Evolutionary conservation across 2,329 filamentous ascomycete genomes (phyloP), one percentile per base, ranked within the genome.

Genomic region (Colletotrichum sp.): DNA sequence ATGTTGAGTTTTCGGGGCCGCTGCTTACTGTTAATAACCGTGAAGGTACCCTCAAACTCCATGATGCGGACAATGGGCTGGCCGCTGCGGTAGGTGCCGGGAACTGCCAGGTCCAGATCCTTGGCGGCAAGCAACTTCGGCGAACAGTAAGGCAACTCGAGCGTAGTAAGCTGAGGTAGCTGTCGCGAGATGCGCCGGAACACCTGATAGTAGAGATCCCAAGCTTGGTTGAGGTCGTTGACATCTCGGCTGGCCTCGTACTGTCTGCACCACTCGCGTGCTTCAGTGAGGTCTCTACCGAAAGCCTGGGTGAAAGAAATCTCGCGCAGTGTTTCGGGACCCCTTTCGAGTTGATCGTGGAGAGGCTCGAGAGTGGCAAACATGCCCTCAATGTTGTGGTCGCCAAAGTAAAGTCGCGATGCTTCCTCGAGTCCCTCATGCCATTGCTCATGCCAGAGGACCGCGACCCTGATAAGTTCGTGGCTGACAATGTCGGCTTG

Each of bases 361-460:
- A 99, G 88, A 8, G 97, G 97, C 64, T 94, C 94, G 7, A 99
- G 90, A 1, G 94, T 96, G 13, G 92, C 90, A 82, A 99, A 97
- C 97, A 99, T 99, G 80, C 96, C 97, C 75, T 98, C 94, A 58
- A 98, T 97, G 82, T 99, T 98, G 80, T 97, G 94, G 79, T 98
- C 96, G 73, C 96, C 97, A 84, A 99, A 99, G 87, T 98, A 99
- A 21, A 99, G 87, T 67, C 97, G 91, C 36, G 95, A 98, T 2
- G 97, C 97, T 85, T 99, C 97, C 83, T 99, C 97, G 18, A 99
- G 88, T 33, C 94, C 97, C 83, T 99, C 97, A 78, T 99, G 97
- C 97, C 97, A 99, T 77, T 98, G 94, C 80, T 99, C 97, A 81
- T 99, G 97, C 97, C 97, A 99, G 29, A 99, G 84, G 3, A 99